Percentiles rank a stretch among this genome's conserved stretches.
These are phyloP conservation scores for Quercus alba DNA, from an alignment of 306 rosid species.

Conservation along the genomic window DNA sequence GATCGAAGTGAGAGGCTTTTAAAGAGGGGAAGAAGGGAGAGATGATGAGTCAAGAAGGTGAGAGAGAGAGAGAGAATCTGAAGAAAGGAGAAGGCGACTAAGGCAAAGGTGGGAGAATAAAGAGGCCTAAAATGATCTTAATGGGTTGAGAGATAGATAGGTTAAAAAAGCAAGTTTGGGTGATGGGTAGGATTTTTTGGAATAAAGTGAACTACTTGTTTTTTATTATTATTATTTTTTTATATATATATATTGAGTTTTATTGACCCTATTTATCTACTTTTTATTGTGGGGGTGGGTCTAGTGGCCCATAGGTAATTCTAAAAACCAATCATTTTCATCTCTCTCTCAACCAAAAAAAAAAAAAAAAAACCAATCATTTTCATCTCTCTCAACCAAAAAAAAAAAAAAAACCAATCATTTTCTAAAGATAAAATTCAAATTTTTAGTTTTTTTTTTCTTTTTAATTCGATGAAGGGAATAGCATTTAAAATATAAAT, in stretches of 20 bases:
- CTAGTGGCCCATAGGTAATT: background rate
- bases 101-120: slow-evolving; percentile 36
- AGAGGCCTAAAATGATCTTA: slow-evolving; percentile 12
- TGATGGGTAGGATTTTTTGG: slow-evolving; percentile 1
- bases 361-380: too few relatives aligned
- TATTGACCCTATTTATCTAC: background rate
- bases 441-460: too few relatives aligned
- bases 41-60: slow-evolving; percentile 14
- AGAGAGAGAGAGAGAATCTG: background rate
- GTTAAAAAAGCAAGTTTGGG: background rate
- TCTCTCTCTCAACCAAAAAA: too few relatives aligned
- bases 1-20: slow-evolving; percentile 36
- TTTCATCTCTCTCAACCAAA: too few relatives aligned
- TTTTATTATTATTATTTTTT: background rate
- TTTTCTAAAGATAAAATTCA: too few relatives aligned
- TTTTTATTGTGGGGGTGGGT: background rate
- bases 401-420: too few relatives aligned
- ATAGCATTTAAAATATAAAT: too few relatives aligned
- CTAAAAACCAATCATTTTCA: too few relatives aligned
- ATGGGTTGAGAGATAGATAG: slow-evolving; percentile 10
- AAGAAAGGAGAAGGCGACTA: slow-evolving; percentile 31
- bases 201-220: background rate
- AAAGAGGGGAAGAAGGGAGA: background rate
- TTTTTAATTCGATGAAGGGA: too few relatives aligned
- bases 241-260: background rate